Evolutionary conservation across 2,329 filamentous ascomycete genomes (phyloP), one percentile per base, ranked within the genome.

Genomic region (Fusarium ramigenum): DNA sequence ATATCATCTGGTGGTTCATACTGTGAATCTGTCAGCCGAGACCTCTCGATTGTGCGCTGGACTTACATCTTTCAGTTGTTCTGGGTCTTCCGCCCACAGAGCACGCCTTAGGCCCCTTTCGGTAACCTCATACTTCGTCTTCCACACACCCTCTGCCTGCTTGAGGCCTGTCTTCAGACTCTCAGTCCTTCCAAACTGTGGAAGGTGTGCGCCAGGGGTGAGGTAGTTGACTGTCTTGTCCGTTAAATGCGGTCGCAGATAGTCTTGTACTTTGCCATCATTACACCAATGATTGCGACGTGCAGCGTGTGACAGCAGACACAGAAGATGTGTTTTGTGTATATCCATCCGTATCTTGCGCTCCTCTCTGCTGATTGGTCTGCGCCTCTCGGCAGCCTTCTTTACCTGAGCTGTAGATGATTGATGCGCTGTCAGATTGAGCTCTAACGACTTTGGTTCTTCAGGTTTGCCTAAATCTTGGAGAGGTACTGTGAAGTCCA

Each of bases 231-330:
- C 81, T 36, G 89, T 90, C 76, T 93, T 93, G 37, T 90, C 88
- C 3, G 89, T 87, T 9, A 97, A 80, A 42, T 95, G 85, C 44
- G 87, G 84, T 60, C 88, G 90, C 44, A 97, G 82, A n/a, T 82
- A 83, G 44, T 85, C 87, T 79, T 97, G 94, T 14, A 93, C 89
- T 63, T 87, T 83, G 19, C 84, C 77, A 78, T 96, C 92, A 77
- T 97, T 97, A 83, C 95, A 98, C 94, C 96, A 98, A 61, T 89
- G 85, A 79, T 98, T 99, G 62, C 95, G 90, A 64, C 90, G 86
- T 73, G 93, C 88, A 21, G 92, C 88, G 81, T 98, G 94, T 15
- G 91, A 90, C 21, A 99, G 82, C 4, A 99, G 86, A 79, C 94
- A 97, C 19, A 98, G 84, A 1, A 98, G 74, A 82, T 99, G 95